A percentile compares a stretch with the other conserved stretches of the same genome.
These are phyloP conservation scores for Mycosphaerelloides madeirae DNA, from an alignment of 2,329 filamentous ascomycete genomes.

Conservation along the genomic window DNA sequence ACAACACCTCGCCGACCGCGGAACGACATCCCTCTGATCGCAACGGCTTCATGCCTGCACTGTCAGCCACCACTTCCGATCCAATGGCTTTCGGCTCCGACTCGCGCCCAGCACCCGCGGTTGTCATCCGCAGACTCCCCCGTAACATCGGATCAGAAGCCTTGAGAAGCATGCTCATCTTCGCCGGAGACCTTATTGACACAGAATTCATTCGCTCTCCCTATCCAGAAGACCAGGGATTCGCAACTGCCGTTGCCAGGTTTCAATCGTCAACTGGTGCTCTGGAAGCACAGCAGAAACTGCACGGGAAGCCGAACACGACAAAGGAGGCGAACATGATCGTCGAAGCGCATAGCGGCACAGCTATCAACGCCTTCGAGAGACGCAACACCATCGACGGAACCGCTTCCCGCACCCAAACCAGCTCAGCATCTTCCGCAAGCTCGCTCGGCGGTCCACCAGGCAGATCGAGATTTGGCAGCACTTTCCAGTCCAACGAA, in stretches of 20 bases:
- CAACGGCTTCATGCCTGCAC: slow-evolving; percentile 29
- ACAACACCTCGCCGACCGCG: slow-evolving; percentile 38
- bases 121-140: slow-evolving; percentile 58
- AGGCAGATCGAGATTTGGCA: slow-evolving; percentile 53
- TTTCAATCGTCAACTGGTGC: slow-evolving; percentile 56
- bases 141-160: slow-evolving; percentile 55
- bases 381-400: slow-evolving; percentile 53
- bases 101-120: slow-evolving; percentile 27
- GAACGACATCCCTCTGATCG: slow-evolving; percentile 38
- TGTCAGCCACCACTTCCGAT: slow-evolving; percentile 24
- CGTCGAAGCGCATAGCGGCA: slow-evolving; percentile 49
- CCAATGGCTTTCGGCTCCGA: slow-evolving; percentile 16
- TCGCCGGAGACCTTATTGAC: slow-evolving; percentile 59
- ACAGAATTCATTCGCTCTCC: slow-evolving; percentile 53
- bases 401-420: slow-evolving; percentile 38
- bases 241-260: slow-evolving; percentile 54
- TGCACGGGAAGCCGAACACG: slow-evolving; percentile 59
- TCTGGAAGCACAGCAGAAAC: slow-evolving; percentile 54
- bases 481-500: slow-evolving; percentile 58
- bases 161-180: slow-evolving; percentile 60
- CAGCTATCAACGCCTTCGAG: slow-evolving; percentile 20
- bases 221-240: slow-evolving; percentile 54
- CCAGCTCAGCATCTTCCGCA: slow-evolving; percentile 45
- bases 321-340: slow-evolving; percentile 57
- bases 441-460: slow-evolving; percentile 35